Conservation (phyloP, 2,329 filamentous ascomycete genomes). For the Botryotinia globosa region DNA sequence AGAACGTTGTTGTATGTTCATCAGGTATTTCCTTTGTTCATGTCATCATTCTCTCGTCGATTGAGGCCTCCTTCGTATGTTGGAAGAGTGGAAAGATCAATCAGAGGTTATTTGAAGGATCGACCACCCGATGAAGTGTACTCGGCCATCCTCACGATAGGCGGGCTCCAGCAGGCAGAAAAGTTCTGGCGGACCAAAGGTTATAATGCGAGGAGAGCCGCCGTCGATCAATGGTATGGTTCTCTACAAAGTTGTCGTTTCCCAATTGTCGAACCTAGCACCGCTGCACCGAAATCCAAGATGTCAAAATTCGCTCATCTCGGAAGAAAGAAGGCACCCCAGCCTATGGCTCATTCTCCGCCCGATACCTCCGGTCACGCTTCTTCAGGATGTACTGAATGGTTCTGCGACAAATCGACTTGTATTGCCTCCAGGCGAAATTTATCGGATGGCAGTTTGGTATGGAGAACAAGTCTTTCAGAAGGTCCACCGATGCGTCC, state of each 20-base stretch:
- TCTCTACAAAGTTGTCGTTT: conserved; percentile 47
- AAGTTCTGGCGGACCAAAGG: conserved; percentile 65
- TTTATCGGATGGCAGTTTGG: conserved; percentile 41
- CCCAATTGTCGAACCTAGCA: conserved; percentile 33
- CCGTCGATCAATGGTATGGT: conserved; percentile 60
- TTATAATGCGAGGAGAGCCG: conserved; percentile 57
- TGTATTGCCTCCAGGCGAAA: conserved; percentile 32
- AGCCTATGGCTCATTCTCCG: conserved; percentile 4
- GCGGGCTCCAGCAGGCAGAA: conserved; percentile 61
- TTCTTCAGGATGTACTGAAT: conserved; percentile 35
- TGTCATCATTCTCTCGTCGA: conserved; percentile 62
- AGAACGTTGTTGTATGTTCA: conserved; percentile 61
- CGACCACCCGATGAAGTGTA: conserved; percentile 62
- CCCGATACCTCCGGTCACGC: conserved; percentile 29
- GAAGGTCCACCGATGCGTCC: conserved; percentile 62
- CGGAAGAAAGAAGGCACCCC: conserved; percentile 52
- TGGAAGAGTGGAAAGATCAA: conserved; percentile 58
- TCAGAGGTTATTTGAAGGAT: conserved; percentile 62
- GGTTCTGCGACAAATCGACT: conserved; percentile 39
- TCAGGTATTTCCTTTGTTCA: conserved; percentile 61
- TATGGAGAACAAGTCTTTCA: conserved; percentile 59
- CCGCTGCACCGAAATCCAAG: conserved; percentile 47
- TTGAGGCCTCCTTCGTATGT: conserved; percentile 63
- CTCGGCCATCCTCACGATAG: conserved; percentile 57
- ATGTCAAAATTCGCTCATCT: conserved; percentile 48